phyloP scores from a whole-genome alignment of 2,329 filamentous ascomycete genomes.

The Dryadomyces quercus-mongolicae region DNA sequence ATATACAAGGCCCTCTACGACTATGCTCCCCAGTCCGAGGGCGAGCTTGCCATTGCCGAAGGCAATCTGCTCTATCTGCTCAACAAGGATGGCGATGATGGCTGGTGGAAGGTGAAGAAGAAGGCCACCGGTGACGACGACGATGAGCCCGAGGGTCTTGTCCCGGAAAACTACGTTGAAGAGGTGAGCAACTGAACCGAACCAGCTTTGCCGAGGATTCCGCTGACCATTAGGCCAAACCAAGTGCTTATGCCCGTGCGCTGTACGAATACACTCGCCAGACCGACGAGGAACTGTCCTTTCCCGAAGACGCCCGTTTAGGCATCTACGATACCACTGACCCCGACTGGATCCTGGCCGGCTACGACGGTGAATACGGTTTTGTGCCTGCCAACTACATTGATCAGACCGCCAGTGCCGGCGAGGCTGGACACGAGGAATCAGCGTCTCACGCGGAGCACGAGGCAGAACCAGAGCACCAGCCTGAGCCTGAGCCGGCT shows the following conservation, averaged over 20 bases:
- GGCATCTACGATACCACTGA: constrained; percentile 83
- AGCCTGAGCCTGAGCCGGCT: constrained; percentile 21
- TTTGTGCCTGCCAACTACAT: constrained; percentile 97
- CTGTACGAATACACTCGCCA: constrained; percentile 97
- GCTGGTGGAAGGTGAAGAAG: constrained; percentile 97
- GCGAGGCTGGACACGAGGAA: constrained; percentile 11
- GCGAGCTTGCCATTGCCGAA: constrained; percentile 14
- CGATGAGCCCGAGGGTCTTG: constrained; percentile 78
- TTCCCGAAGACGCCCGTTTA: constrained; percentile 74
- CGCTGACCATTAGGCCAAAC: constrained; percentile 34
- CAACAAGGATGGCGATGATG: constrained; percentile 55
- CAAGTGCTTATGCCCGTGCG: constrained; percentile 60
- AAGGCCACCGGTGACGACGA: constrained; percentile 72
- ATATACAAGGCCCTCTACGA: constrained; percentile 16
- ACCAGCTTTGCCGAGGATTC: background rate
- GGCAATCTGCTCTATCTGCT: constrained; percentile 15
- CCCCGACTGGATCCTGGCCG: constrained; percentile 92
- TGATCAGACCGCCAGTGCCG: constrained; percentile 42
- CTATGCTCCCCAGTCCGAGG: constrained; percentile 15
- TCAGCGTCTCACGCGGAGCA: constrained; percentile 21
- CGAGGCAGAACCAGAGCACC: constrained; percentile 12
- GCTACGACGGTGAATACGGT: constrained; percentile 72
- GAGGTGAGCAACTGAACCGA: constrained; percentile 44
- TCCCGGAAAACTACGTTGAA: constrained; percentile 92
- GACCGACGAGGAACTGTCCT: constrained; percentile 95